Base-by-base conservation (phyloP, 2,329 filamentous ascomycete species). In the Triangularia verruculosa region DNA sequence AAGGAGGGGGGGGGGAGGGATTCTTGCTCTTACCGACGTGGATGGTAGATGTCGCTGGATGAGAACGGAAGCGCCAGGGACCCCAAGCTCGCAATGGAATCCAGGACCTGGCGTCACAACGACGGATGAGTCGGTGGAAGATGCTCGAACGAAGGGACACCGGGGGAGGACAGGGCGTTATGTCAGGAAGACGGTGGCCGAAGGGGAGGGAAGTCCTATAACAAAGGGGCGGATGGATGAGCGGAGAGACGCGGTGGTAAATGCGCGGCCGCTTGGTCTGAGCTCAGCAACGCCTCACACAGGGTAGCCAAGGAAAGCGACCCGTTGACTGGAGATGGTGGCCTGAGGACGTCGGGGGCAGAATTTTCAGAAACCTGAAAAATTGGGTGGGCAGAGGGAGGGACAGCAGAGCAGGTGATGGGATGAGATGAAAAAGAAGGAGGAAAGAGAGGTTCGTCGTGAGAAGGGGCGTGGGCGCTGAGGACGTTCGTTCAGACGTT, bases 121-220 rank as follows among this genome's bases (percentile, higher is more conserved):
- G 13, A 9, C 39, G 39, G 39, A 47, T 47, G 39, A 20, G n/a
- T 47, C 39, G 4, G n/a, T 7, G 22, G 57, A 62, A 43, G 56
- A 39, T 57, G 60, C 43, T 28, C 52, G 17, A 24, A 24, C 15
- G 54, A 22, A 43, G 30, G 57, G 25, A n/a, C n/a, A n/a, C n/a
- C 22, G 9, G 24, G 34, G 34, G n/a, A 39, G 34, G 13, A 39
- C 34, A 39, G n/a, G 25, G 57, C 24, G 47, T 34, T 25, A 53
- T 53, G 64, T 52, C 43, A 66, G 61, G 62, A 60, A 30, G 64
- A 65, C 20, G 30, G 32, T 47, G 56, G 43, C 43, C 60, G 66
- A 68, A 68, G 56, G 62, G 61, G 47, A 59, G 28, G 57, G 66
- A 69, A 69, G 63, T 51, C 61, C 66, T 65, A 59, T 64, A 62